Conservation (phyloP, 2,329 filamentous ascomycete genomes). For the Domatiomyces globalis region DNA sequence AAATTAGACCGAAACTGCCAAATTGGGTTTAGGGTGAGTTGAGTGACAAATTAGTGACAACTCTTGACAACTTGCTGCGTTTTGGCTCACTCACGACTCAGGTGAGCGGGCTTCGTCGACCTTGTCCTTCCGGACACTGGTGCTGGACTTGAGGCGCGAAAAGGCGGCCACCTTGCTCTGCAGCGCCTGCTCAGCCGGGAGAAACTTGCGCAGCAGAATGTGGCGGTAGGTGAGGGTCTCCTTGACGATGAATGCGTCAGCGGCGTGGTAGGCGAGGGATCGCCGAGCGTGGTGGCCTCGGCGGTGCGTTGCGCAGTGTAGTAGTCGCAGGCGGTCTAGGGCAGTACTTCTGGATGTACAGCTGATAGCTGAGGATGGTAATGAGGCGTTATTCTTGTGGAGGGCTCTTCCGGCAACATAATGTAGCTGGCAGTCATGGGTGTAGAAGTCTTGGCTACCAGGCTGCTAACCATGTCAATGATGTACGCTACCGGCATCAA, state of each 20-base stretch:
- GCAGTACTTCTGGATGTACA: too few relatives aligned
- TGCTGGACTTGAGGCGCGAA: conserved; percentile 73
- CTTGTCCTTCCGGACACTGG: conserved; percentile 81
- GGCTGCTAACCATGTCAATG: too few relatives aligned
- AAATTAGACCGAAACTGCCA: too few relatives aligned
- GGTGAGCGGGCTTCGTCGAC: conserved; percentile 81
- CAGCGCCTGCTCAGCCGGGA: conserved; percentile 77
- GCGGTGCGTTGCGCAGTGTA: conserved; percentile 94
- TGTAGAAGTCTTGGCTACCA: too few relatives aligned
- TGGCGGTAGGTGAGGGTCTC: conserved; percentile 96
- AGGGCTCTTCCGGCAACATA: too few relatives aligned
- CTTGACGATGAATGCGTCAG: conserved; percentile 94
- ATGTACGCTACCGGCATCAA: too few relatives aligned
- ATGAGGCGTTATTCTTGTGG: too few relatives aligned
- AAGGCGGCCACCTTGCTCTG: conserved; percentile 71
- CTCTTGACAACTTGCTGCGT: conserved; percentile 81
- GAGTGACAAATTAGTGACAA: too few relatives aligned
- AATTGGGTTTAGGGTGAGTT: too few relatives aligned
- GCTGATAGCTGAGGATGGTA: too few relatives aligned
- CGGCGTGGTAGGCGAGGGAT: conserved; percentile 91
- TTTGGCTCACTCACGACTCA: conserved; percentile 73
- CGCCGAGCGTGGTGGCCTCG: conserved; percentile 85
- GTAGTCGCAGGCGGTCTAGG: conserved; percentile 83
- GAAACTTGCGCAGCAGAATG: conserved; percentile 81
- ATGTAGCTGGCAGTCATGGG: too few relatives aligned